These are phyloP conservation scores for Calonectria naviculata DNA, from an alignment of 2,329 filamentous ascomycete genomes.

Conservation along the genomic window DNA sequence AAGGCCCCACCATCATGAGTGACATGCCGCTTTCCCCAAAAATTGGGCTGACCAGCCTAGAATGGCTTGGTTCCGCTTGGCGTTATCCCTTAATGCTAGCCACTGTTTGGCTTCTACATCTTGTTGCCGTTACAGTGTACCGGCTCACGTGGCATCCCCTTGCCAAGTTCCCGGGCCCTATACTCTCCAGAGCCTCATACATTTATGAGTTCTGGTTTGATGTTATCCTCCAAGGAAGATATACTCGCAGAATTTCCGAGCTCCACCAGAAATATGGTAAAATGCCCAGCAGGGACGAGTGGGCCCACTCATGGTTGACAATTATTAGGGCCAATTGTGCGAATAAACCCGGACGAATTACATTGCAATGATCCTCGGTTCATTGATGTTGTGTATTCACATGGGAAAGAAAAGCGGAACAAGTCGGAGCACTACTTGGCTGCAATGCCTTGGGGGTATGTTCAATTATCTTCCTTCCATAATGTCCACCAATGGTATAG, in stretches of 20 bases:
- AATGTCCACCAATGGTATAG: not conserved
- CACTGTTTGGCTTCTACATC: not conserved
- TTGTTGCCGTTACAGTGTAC: not conserved
- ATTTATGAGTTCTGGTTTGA: slow-evolving; percentile 29
- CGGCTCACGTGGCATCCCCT: slow-evolving; percentile 8
- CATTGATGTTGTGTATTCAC: slow-evolving; percentile 13
- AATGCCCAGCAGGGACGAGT: not conserved
- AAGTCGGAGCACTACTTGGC: slow-evolving; percentile 8
- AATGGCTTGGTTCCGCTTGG: not conserved
- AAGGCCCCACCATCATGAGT: not conserved
- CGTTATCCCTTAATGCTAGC: not conserved
- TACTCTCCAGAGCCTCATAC: slow-evolving; percentile 22
- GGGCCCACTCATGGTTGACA: slow-evolving; percentile 1
- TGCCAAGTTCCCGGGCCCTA: slow-evolving; percentile 19
- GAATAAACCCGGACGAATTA: slow-evolving; percentile 20
- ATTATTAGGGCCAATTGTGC: slow-evolving; percentile 19
- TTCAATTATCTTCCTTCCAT: not conserved
- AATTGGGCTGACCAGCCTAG: not conserved
- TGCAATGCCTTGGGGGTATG: slow-evolving; percentile 6
- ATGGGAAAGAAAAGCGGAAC: slow-evolving; percentile 4
- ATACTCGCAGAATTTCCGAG: slow-evolving; percentile 19
- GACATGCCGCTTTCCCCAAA: not conserved
- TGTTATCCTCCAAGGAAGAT: slow-evolving; percentile 23
- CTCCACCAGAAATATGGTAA: slow-evolving; percentile 24
- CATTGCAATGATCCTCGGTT: slow-evolving; percentile 18